Conservation (phyloP, 164 flowering plant genomes). For the Macadamia integrifolia region DNA sequence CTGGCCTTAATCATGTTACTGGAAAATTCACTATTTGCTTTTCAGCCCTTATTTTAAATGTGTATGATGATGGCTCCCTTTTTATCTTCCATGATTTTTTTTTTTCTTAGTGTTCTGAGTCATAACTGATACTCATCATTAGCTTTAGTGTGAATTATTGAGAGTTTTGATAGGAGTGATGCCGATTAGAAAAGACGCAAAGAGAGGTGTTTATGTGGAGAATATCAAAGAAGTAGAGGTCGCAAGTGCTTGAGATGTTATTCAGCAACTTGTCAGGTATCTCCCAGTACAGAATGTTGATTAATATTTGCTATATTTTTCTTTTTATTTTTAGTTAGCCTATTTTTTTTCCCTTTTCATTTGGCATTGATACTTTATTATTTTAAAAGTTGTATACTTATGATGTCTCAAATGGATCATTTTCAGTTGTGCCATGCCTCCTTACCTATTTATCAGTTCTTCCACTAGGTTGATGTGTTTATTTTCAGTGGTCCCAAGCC, state of each 20-base stretch:
- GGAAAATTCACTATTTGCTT: background rate
- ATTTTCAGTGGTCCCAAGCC: too few species aligned
- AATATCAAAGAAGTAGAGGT: slow-evolving; percentile 85
- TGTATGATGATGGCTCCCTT: background rate
- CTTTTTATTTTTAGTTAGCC: too few species aligned
- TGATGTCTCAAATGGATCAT: too few species aligned
- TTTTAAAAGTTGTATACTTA: too few species aligned
- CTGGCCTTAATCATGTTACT: background rate
- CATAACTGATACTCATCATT: background rate
- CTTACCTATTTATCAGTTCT: too few species aligned
- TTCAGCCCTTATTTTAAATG: background rate
- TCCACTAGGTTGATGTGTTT: too few species aligned
- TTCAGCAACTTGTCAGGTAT: slow-evolving; percentile 88
- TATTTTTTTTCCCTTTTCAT: too few species aligned
- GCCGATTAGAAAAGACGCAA: slow-evolving; percentile 84
- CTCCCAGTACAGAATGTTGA: background rate
- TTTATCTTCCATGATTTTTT: background rate
- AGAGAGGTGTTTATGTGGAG: slow-evolving; percentile 89
- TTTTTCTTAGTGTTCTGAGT: background rate
- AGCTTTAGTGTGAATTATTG: background rate
- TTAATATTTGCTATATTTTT: too few species aligned
- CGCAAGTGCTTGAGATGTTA: slow-evolving; percentile 77
- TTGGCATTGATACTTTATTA: too few species aligned
- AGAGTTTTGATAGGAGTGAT: slow-evolving; percentile 7
- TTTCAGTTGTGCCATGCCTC: too few species aligned